Percentiles rank a stretch among this genome's conserved stretches.
phyloP scores from a whole-genome alignment of 495 filamentous ascomycete species.

The Extremus antarcticus region DNA sequence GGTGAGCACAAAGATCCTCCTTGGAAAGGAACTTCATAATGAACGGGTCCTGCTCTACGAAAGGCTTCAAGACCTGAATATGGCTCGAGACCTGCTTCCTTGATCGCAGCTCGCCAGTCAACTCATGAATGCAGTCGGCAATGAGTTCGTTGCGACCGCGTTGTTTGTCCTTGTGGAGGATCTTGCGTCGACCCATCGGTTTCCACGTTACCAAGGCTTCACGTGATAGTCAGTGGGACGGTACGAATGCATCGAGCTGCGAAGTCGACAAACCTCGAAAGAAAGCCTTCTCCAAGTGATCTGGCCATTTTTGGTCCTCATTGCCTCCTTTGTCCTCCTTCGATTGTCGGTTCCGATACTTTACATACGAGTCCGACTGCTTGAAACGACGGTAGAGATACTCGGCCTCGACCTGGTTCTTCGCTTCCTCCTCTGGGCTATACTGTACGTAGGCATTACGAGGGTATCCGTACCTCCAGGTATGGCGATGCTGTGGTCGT shows the following conservation, averaged over 20 bases:
- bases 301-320: conserved; percentile 64
- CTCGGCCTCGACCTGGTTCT: conserved; percentile 13
- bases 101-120: conserved; percentile 52
- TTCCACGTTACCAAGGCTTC: conserved; percentile 71
- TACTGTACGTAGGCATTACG: neutral
- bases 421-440: neutral
- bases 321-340: conserved; percentile 40
- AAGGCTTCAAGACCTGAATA: conserved; percentile 88
- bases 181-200: conserved; percentile 72
- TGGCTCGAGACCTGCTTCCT: conserved; percentile 95
- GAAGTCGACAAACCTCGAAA: conserved; percentile 55
- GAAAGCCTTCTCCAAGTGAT: conserved; percentile 75
- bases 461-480: neutral
- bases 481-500: neutral
- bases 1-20: neutral
- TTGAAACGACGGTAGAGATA: conserved; percentile 20
- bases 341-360: conserved; percentile 58
- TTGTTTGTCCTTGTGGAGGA: conserved; percentile 48
- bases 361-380: conserved; percentile 46
- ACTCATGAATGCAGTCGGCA: conserved; percentile 62
- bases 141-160: conserved; percentile 90
- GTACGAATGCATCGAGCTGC: conserved; percentile 16
- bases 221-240: conserved; percentile 6
- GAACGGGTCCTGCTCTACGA: conserved; percentile 50
- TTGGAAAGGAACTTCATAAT: conserved; percentile 32